Base-by-base conservation (phyloP, 1,139 yeast genomes). In the Hyphopichia fennica region DNA sequence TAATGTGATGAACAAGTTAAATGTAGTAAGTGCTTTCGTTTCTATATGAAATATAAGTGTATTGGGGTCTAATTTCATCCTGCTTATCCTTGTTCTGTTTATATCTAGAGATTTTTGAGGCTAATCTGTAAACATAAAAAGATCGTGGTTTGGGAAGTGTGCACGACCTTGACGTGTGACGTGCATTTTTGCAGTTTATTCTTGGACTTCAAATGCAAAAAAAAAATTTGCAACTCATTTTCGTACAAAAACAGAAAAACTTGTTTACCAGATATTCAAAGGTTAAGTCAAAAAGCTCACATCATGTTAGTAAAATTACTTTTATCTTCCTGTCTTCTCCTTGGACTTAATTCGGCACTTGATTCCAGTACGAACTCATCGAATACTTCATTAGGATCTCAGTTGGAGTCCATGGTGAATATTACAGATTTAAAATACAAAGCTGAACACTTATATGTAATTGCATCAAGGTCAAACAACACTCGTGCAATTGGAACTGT, bases 321-420 rank as follows among this genome's bases (percentile, higher is more conserved):
- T n/a, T n/a, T n/a, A n/a, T n/a, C n/a, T n/a, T n/a, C n/a, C n/a
- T n/a, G n/a, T n/a, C n/a, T n/a, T n/a, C n/a, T n/a, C n/a, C n/a
- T n/a, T n/a, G n/a, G n/a, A n/a, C n/a, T n/a, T n/a, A n/a, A n/a
- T n/a, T n/a, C n/a, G n/a, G n/a, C n/a, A n/a, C n/a, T n/a, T n/a
- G n/a, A n/a, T n/a, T n/a, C n/a, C n/a, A n/a, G n/a, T n/a, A n/a
- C n/a, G n/a, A n/a, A n/a, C n/a, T n/a, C n/a, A n/a, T n/a, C n/a
- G n/a, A n/a, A n/a, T n/a, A n/a, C 25, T 13, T 28, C 17, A n/a
- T 28, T 28, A 13, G 17, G 17, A n/a, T 3, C 8, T 5, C 17
- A 39, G n/a, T 35, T 38, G n/a, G 45, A 38, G 25, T 32, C 35
- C 15, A 16, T 30, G 8, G 40, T 41, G 3, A 35, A 39, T 10